A percentile compares a stretch with the other conserved stretches of the same genome.
Conservation (phyloP, 495 filamentous ascomycete species). For the Amphirosellinia nigrospora region DNA sequence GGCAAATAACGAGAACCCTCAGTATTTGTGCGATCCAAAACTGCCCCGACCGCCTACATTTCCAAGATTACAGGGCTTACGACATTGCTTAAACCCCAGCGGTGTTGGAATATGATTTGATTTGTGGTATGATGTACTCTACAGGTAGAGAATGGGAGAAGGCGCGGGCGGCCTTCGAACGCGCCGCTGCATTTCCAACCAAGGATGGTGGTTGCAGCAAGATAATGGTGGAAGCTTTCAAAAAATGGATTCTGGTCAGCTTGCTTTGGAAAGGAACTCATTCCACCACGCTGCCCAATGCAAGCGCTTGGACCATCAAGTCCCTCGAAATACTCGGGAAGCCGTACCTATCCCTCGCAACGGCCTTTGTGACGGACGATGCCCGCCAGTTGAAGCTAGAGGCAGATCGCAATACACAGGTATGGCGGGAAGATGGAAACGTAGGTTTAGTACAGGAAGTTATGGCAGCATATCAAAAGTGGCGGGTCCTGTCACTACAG, state of each 20-base stretch:
- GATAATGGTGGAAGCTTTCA: constrained; percentile 88
- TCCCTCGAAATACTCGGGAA: constrained; percentile 64
- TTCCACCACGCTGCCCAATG: constrained; percentile 40
- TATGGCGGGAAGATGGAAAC: constrained; percentile 66
- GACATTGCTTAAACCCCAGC: constrained; percentile 59
- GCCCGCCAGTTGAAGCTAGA: constrained; percentile 64
- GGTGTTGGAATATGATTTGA: constrained; percentile 78
- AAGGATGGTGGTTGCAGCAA: constrained; percentile 64
- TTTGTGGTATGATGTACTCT: constrained; percentile 81
- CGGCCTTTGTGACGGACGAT: constrained; percentile 68
- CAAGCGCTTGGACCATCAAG: constrained; percentile 58
- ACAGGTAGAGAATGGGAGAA: constrained; percentile 71
- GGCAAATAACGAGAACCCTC: constrained; percentile 36
- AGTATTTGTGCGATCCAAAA: constrained; percentile 40
- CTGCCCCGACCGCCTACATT: constrained; percentile 57
- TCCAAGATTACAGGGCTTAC: constrained; percentile 64
- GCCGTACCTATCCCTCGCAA: constrained; percentile 72
- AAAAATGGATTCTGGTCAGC: constrained; percentile 87
- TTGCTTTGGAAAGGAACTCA: constrained; percentile 75
- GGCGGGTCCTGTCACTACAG: constrained; percentile 52
- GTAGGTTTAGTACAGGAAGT: constrained; percentile 55
- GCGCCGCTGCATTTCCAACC: constrained; percentile 69
- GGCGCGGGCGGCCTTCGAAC: constrained; percentile 73
- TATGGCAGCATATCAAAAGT: constrained; percentile 54
- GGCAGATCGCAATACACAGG: constrained; percentile 47